phyloP scores from a whole-genome alignment of 1,139 yeast genomes.

The Zygosaccharomyces sapae region DNA sequence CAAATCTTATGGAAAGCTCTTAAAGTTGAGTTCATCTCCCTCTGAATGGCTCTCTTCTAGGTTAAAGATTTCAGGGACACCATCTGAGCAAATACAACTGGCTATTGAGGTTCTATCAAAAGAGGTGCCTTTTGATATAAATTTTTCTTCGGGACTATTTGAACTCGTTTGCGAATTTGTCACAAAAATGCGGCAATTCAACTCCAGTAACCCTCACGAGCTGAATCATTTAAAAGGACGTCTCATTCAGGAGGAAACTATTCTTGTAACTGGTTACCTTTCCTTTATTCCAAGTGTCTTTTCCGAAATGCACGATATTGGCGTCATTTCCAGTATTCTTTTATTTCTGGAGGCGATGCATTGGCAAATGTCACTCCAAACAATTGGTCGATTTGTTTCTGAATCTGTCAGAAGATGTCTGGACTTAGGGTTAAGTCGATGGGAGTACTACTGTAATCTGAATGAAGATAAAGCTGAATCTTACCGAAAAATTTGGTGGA shows the following conservation, averaged over 20 bases:
- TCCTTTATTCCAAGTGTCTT: slow-evolving; percentile 8
- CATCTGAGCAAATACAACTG: not conserved
- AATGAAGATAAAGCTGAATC: slow-evolving; percentile 20
- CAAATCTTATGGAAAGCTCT: not conserved
- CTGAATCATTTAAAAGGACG: not conserved
- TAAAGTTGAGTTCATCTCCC: not conserved
- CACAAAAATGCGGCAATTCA: not conserved
- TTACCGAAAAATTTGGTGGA: slow-evolving; percentile 27
- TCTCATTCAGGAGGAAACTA: not conserved
- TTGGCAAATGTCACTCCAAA: slow-evolving; percentile 6
- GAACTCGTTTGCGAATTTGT: not conserved
- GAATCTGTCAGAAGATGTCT: slow-evolving; percentile 7
- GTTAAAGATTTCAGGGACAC: not conserved
- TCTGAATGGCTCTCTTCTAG: not conserved
- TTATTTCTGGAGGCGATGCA: slow-evolving; percentile 5
- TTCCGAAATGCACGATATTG: slow-evolving; percentile 7
- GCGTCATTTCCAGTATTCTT: not conserved
- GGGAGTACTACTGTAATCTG: slow-evolving; percentile 21
- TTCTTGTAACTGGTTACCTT: not conserved
- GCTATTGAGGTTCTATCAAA: not conserved
- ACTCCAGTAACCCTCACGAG: not conserved
- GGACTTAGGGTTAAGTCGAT: slow-evolving; percentile 18
- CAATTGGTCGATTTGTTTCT: slow-evolving; percentile 9
- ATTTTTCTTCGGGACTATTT: not conserved
- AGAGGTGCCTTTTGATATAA: not conserved